Evolutionary conservation across 495 filamentous ascomycete genomes (phyloP).

Genomic region (Margaritispora aquatica): DNA sequence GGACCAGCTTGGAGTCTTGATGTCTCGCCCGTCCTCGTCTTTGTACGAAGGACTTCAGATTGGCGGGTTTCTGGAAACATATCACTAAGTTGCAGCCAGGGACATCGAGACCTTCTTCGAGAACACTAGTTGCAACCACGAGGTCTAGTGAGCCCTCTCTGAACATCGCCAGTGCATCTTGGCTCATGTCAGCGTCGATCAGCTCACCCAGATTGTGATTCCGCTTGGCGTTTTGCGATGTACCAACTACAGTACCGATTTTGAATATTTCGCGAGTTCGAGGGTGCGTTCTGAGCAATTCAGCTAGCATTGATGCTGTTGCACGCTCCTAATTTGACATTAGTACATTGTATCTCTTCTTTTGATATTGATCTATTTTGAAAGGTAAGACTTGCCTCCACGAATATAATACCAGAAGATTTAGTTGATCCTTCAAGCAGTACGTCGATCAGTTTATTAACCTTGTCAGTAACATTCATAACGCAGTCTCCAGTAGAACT

Average conservation of each 20-base stretch:
- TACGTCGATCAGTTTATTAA: conserved; percentile 28
- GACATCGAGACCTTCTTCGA: conserved; percentile 92
- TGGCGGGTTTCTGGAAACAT: conserved; percentile 72
- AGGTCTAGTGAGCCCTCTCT: conserved; percentile 65
- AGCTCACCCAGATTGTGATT: conserved; percentile 57
- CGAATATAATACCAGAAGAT: conserved; percentile 65
- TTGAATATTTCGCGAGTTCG: conserved; percentile 48
- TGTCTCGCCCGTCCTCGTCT: conserved; percentile 78
- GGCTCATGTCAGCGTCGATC: conserved; percentile 45
- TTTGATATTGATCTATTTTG: neutral
- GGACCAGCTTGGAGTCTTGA: conserved; percentile 59
- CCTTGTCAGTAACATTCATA: conserved; percentile 23
- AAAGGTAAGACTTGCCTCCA: conserved; percentile 15
- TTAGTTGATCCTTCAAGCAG: conserved; percentile 24
- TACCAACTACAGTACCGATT: conserved; percentile 68
- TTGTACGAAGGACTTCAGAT: conserved; percentile 84
- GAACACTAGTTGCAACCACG: conserved; percentile 73
- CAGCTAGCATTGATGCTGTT: conserved; percentile 59
- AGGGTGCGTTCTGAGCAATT: conserved; percentile 59
- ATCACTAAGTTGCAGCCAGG: conserved; percentile 79
- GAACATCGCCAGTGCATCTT: conserved; percentile 61
- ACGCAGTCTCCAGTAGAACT: neutral
- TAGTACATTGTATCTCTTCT: neutral
- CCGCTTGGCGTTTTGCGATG: conserved; percentile 41
- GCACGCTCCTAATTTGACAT: conserved; percentile 49